Evolutionary conservation across 257 asterid species (phyloP), one percentile per base, ranked within the genome.

Genomic region (Oldenlandia corymbosa): DNA sequence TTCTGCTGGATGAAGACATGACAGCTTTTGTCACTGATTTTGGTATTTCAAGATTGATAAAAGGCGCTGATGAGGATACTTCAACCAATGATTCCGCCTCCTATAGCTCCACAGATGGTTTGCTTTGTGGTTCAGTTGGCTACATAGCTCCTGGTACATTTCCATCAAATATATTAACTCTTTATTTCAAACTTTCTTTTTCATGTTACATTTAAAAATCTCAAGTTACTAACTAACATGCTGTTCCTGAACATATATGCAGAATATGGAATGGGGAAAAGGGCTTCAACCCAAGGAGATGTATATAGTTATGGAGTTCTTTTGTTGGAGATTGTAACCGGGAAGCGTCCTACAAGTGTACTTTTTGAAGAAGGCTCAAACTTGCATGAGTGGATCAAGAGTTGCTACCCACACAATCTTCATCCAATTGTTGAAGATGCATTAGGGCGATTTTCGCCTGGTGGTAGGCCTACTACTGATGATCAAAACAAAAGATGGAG

Each of bases 251-350:
- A 3, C 9, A 3, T 4, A 34, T 34, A 20, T 66, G 54, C 76
- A 88, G 98, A 91, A 64, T 91, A 88, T 59, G 98, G 91, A 76
- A 88, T 86, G 94, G 98, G 96, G 53, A 88, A 63, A 65, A 73
- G 74, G 42, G 95, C 95, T 17, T 91, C 98, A 42, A 71, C 88
- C 20, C 62, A 86, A 65, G 96, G 96, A 36, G 96, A 91, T 63
- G 96, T 88, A 1, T 88, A 81, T 39, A 88, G 96, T 67, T 83
- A 45, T 5, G 96, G 95, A 5, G 89, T 88, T 24, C 75, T 91
- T 24, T 9, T 91, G 43, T 23, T 88, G 30, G 97, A 91, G 77
- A 88, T 86, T 18, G 70, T 82, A 28, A 78, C 88, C 6, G 88
- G 95, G 26, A 91, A 73, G 68, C 85, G 95, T 16, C 97, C 96